Evolutionary conservation across 208 protist genomes (phyloP).

Genomic region (Crithidia fasciculata): DNA sequence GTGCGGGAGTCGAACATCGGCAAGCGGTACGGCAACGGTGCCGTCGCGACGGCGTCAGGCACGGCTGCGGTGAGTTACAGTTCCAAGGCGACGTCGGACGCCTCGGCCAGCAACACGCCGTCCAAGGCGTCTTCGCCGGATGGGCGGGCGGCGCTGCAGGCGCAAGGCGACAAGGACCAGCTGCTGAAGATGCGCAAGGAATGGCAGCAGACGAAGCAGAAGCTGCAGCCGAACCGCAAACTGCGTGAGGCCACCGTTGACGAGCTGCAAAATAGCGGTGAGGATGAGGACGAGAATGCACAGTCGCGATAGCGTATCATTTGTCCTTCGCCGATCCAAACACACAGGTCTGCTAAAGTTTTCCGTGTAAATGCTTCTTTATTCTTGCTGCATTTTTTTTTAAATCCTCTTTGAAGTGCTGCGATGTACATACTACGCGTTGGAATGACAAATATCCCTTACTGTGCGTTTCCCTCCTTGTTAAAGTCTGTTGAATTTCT

Average conservation of each 20-base stretch:
- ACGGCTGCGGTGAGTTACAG: neutral
- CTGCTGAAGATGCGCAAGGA: conserved; percentile 44
- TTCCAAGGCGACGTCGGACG: too few relatives aligned
- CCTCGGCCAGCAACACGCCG: neutral
- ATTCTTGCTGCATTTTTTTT: too few relatives aligned
- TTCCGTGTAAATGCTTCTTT: too few relatives aligned
- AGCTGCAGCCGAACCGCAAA: conserved; percentile 34
- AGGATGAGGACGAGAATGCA: conserved; percentile 14
- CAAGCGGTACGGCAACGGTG: conserved; percentile 19
- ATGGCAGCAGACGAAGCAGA: conserved; percentile 26
- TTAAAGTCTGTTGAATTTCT: too few relatives aligned
- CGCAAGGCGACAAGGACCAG: conserved; percentile 21
- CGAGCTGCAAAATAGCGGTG: conserved; percentile 22
- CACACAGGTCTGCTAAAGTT: too few relatives aligned
- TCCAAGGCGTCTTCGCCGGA: conserved; percentile 9
- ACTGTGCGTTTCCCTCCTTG: too few relatives aligned
- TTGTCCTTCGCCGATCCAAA: too few relatives aligned
- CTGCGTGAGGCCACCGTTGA: conserved; percentile 33
- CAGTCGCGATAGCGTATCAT: too few relatives aligned
- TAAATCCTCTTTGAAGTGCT: too few relatives aligned
- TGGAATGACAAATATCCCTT: too few relatives aligned
- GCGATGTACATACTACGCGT: too few relatives aligned
- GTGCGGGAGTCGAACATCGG: conserved; percentile 69
- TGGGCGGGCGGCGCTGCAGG: neutral
- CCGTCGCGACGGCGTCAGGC: neutral